phyloP scores from a whole-genome alignment of 2,329 filamentous ascomycete genomes.

The Calonectria pteridis region DNA sequence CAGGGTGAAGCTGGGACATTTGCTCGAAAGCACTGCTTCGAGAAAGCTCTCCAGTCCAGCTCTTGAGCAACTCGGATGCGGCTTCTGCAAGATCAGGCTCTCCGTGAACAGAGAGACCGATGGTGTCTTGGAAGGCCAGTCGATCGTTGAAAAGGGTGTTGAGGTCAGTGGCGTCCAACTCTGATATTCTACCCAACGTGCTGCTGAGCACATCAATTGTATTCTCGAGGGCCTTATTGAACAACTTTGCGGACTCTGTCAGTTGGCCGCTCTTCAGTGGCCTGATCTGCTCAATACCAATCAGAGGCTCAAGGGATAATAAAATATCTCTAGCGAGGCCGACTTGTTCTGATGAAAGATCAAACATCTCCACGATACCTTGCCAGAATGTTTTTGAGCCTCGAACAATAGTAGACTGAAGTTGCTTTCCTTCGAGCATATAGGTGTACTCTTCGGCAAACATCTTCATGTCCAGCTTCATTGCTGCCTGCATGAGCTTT shows the following conservation, averaged over 20 bases:
- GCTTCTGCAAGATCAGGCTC: conserved; percentile 84
- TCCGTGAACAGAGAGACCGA: conserved; percentile 85
- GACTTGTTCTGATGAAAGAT: conserved; percentile 77
- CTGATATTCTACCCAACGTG: conserved; percentile 82
- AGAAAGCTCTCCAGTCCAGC: conserved; percentile 76
- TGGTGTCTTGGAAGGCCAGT: conserved; percentile 78
- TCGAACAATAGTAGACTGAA: conserved; percentile 76
- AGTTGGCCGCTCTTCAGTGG: conserved; percentile 61
- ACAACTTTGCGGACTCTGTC: conserved; percentile 66
- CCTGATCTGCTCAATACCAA: conserved; percentile 81
- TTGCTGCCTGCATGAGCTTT: conserved; percentile 65
- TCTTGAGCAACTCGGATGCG: conserved; percentile 85
- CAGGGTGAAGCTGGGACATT: conserved; percentile 55
- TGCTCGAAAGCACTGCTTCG: conserved; percentile 56
- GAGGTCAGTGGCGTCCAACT: conserved; percentile 79
- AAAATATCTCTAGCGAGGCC: conserved; percentile 81
- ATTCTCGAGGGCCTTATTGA: conserved; percentile 78
- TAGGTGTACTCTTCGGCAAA: conserved; percentile 63
- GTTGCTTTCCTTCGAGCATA: conserved; percentile 69
- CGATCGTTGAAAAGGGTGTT: conserved; percentile 76
- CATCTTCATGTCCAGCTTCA: conserved; percentile 59
- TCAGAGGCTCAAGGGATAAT: conserved; percentile 76
- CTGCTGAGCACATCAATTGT: conserved; percentile 73
- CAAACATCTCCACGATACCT: conserved; percentile 76
- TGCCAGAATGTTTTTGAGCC: conserved; percentile 67